phyloP scores from a whole-genome alignment of 768 basidiomycete genomes.

The Boletus pseudopeckii region DNA sequence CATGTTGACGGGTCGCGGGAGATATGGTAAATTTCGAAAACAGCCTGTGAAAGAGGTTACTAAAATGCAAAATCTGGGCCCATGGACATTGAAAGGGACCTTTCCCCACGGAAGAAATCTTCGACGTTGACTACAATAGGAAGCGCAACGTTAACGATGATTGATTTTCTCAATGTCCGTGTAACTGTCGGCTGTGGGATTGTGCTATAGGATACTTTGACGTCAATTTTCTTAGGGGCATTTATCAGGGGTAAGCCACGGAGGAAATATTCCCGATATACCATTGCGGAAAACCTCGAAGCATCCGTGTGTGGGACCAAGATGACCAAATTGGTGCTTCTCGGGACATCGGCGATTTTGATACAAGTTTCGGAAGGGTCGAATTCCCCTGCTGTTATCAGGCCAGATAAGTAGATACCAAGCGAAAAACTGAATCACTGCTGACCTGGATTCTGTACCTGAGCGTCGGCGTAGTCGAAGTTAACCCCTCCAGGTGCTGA shows the following conservation, averaged over 20 bases:
- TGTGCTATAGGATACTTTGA: constrained; percentile 69
- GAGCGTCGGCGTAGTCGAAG: constrained; percentile 45
- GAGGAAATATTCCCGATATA: constrained; percentile 31
- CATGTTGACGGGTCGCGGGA: constrained; percentile 69
- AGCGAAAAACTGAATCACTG: constrained; percentile 8
- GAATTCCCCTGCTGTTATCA: constrained; percentile 27
- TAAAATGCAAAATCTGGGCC: neutral
- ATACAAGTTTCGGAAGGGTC: constrained; percentile 43
- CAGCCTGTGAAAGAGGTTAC: constrained; percentile 46
- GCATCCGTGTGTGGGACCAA: constrained; percentile 66
- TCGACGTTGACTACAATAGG: constrained; percentile 93
- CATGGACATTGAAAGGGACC: constrained; percentile 39
- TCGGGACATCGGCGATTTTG: constrained; percentile 45
- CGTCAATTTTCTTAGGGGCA: constrained; percentile 57
- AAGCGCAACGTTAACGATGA: constrained; percentile 61
- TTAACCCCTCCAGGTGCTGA: constrained; percentile 49
- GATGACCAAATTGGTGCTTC: constrained; percentile 45
- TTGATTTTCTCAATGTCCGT: constrained; percentile 53
- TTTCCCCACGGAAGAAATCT: constrained; percentile 88
- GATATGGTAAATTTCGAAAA: constrained; percentile 91
- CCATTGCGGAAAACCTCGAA: constrained; percentile 58
- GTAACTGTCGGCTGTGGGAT: constrained; percentile 45
- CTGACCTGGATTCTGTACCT: constrained; percentile 36
- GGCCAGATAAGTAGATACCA: constrained; percentile 2
- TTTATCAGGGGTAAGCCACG: neutral